Percentiles rank a stretch among this genome's conserved stretches.
Evolutionary conservation across 805 yeast genomes (phyloP).

Genomic region (Metschnikowia cerradonensis): DNA sequence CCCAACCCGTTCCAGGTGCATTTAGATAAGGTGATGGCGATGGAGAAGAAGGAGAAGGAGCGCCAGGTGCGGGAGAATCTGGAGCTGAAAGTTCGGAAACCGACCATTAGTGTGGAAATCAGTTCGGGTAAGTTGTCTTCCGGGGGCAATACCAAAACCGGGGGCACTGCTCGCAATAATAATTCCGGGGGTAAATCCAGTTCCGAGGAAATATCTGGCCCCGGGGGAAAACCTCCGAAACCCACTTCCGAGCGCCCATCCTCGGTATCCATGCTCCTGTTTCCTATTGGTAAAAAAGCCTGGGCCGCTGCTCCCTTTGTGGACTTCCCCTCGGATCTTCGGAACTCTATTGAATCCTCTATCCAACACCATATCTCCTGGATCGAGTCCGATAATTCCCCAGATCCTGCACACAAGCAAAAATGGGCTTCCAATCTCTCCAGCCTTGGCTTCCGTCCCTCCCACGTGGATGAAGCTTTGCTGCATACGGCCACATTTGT

Average conservation of each 20-base stretch:
- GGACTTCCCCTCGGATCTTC: slow-evolving; percentile 59
- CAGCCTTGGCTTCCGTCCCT: slow-evolving; percentile 55
- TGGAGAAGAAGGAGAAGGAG: slow-evolving; percentile 45
- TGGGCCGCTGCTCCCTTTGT: slow-evolving; percentile 72
- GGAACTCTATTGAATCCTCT: slow-evolving; percentile 59
- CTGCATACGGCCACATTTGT: slow-evolving; percentile 48
- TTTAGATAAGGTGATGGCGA: slow-evolving; percentile 50
- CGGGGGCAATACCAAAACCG: background rate
- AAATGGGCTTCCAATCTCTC: slow-evolving; percentile 11
- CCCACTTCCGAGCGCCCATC: background rate
- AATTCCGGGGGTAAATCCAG: background rate
- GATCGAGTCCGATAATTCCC: slow-evolving; percentile 27
- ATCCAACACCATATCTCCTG: slow-evolving; percentile 57
- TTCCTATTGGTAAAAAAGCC: slow-evolving; percentile 46
- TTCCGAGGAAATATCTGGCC: background rate
- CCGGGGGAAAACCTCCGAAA: background rate
- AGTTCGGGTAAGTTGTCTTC: background rate
- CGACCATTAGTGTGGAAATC: slow-evolving; percentile 34
- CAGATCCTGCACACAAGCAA: slow-evolving; percentile 6
- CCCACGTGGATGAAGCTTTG: slow-evolving; percentile 72
- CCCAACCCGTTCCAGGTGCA: slow-evolving; percentile 74
- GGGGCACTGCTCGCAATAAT: background rate
- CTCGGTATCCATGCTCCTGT: background rate
- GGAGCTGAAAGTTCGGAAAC: slow-evolving; percentile 47
- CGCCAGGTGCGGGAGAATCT: slow-evolving; percentile 42